Conservation (phyloP, 116 monocot species). For the Papilionanthe hybrid region DNA sequence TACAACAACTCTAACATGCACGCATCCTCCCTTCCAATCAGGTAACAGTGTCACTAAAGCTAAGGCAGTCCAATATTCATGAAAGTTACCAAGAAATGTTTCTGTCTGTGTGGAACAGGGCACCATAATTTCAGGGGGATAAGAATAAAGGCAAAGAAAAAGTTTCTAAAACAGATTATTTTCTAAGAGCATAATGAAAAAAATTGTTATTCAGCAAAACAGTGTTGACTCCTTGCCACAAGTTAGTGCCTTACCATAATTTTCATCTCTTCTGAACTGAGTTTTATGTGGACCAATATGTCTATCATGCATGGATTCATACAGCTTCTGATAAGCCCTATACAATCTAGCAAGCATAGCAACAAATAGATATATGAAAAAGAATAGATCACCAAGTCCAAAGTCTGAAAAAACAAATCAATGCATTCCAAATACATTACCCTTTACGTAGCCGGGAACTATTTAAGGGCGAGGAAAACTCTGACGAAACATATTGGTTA, state of each 20-base stretch:
- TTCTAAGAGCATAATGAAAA: not conserved
- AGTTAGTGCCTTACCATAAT: slow-evolving; percentile 69
- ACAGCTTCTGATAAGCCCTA: slow-evolving; percentile 84
- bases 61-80: not conserved
- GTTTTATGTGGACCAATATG: slow-evolving; percentile 87
- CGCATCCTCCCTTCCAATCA: too few species aligned
- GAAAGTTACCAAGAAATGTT: not conserved
- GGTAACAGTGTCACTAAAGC: not conserved
- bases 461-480: slow-evolving; percentile 83
- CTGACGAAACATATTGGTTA: slow-evolving; percentile 94
- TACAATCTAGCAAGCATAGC: slow-evolving; percentile 46
- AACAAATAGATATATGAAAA: not conserved
- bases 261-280: slow-evolving; percentile 87
- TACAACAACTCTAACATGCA: not conserved
- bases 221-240: slow-evolving; percentile 37
- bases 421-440: slow-evolving; percentile 38
- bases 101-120: too few species aligned
- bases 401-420: slow-evolving; percentile 2
- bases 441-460: slow-evolving; percentile 69
- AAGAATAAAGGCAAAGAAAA: not conserved
- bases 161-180: not conserved
- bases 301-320: slow-evolving; percentile 91
- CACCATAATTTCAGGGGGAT: too few species aligned
- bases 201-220: not conserved
- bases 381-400: not conserved